A percentile compares a stretch with the other conserved stretches of the same genome.
Evolutionary conservation across 306 rosid species (phyloP).

Genomic region (Medicago arabica): DNA sequence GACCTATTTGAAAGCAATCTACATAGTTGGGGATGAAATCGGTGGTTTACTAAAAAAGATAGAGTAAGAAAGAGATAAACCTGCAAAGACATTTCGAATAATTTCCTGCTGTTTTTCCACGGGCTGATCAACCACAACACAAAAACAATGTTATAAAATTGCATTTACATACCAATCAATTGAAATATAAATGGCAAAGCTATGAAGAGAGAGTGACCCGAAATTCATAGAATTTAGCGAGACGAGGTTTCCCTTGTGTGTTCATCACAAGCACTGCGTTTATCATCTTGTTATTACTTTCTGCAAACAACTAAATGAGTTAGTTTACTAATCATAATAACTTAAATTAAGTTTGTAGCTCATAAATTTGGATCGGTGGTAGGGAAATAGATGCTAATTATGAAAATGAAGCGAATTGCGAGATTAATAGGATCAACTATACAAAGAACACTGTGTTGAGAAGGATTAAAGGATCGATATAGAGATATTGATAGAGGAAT

Average conservation of each 20-base stretch:
- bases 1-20: too few relatives aligned
- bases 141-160: conserved; percentile 30
- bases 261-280: conserved; percentile 85
- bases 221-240: conserved; percentile 83
- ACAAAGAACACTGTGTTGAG: neutral
- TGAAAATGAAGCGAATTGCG: conserved; percentile 9
- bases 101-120: conserved; percentile 90
- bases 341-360: too few relatives aligned
- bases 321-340: too few relatives aligned
- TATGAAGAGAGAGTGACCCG: conserved; percentile 57
- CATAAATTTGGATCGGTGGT: neutral
- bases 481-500: too few relatives aligned
- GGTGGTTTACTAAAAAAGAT: neutral
- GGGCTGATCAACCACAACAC: conserved; percentile 59
- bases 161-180: neutral
- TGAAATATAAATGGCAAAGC: neutral
- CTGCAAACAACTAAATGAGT: conserved; percentile 17
- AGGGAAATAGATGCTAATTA: neutral
- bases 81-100: conserved; percentile 84
- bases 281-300: conserved; percentile 59
- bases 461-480: neutral
- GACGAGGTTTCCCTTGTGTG: conserved; percentile 94
- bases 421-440: neutral
- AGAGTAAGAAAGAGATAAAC: conserved; percentile 46
- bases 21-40: too few relatives aligned